Base-by-base conservation (phyloP, 1,284 basidiomycete genomes). In the Waitea zeae region DNA sequence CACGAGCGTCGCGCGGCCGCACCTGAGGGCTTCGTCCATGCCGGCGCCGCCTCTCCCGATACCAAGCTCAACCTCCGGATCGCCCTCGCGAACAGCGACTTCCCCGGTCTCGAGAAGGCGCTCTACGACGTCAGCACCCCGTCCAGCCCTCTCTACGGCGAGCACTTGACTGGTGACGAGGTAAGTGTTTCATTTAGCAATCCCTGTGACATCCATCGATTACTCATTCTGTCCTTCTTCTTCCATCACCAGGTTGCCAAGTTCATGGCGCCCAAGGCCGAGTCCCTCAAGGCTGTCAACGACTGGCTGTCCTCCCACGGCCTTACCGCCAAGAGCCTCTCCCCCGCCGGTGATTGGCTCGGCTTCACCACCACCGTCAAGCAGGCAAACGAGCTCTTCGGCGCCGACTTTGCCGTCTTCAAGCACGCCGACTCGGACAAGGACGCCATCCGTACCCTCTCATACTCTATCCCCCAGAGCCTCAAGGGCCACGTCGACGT, bases 381-480 rank as follows among this genome's bases (percentile, higher is more conserved):
- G 39, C 46, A 56, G 39, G 59, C 57, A n/a, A 57, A 49, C 34
- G 34, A 34, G 27, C 46, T 60, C 6, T 43, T 61, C 14, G 38
- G 42, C 19, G 40, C 54, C 9, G 38, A 57, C 13, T 60, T 53
- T 44, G 41, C 44, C 13, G 39, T 40, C 3, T 61, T 53, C 43
- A 41, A 36, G 9, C 51, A 59, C 38, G 27, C 40, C 5, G 42
- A 42, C 11, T 53, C 46, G 7, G 51, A 53, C 41, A 41, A 47
- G 37, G 38, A 44, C 20, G 35, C 45, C 17, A 40, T 52, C 34
- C 54, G 57, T 36, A 61, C 58, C 3, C 49, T 60, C 29, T 38
- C 47, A 1, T 59, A 59, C 42, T 58, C 57, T 2, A 44, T 61
- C 26, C 58, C 58, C 2, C 32, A 42, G 0, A 46, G 46, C 19